Evolutionary conservation across 306 rosid species (phyloP), one percentile per base, ranked within the genome.

Genomic region (Prunus fruticosa): DNA sequence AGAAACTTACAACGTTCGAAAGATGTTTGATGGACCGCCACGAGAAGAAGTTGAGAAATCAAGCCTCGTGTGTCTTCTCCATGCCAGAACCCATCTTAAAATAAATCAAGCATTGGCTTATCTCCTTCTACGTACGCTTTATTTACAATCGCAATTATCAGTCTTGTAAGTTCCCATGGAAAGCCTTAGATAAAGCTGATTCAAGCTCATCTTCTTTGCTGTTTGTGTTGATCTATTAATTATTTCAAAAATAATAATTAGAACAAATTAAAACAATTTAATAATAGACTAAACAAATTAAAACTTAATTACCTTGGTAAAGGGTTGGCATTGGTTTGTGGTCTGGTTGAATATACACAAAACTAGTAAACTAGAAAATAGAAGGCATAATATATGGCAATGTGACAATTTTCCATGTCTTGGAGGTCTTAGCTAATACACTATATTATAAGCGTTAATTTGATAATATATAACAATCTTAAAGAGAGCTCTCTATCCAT

Each of bases 91-190:
- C 78, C 38, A 28, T 79, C 71, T 46, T 75, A 11, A 71, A 82
- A 82, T 51, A 82, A 14, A 12, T 82, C 86, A 52, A 78, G 82
- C 83, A 79, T 83, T 6, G 71, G 41, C 71, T 73, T 76, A 18
- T 83, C 78, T 10, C 72, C 74, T 38, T 75, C 81, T 8, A 79
- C 77, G 58, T 82, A 82, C 11, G 78, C 86, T 50, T 74, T 82
- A 62, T 82, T 74, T 50, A 82, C 67, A 2, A 78, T 46, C 3
- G 78, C 75, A 45, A 82, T 74, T 28, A 82, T 69, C 11, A 18
- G 78, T 62, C 53, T 68, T 75, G 73, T 71, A 34, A 6, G 8
- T 64, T 60, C 11, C 73, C 69, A 30, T 76, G 16, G 80, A 70
- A 70, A 27, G 77, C 84, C 62, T 76, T 56, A 0, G 73, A 76